Evolutionary conservation across 306 rosid species (phyloP).

Genomic region (Citrullus mucosospermus): DNA sequence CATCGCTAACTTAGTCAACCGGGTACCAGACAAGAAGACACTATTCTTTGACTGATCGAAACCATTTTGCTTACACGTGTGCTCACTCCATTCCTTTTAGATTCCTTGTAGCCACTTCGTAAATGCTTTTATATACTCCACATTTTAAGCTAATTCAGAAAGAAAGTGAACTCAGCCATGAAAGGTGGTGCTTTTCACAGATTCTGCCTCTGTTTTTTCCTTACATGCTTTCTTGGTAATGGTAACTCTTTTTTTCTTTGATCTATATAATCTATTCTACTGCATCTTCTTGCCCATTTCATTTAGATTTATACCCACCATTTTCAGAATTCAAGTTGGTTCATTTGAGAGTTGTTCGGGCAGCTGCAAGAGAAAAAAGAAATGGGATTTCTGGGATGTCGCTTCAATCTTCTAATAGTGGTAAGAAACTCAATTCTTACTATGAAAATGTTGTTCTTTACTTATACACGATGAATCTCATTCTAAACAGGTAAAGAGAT

Average conservation of each 20-base stretch:
- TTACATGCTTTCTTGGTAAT: constrained; percentile 3
- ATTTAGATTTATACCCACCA: background rate
- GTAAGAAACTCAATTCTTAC: constrained; percentile 4
- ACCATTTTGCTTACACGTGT: background rate
- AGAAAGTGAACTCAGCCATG: background rate
- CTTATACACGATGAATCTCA: background rate
- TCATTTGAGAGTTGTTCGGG: background rate
- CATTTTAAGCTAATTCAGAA: background rate
- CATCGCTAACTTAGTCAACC: background rate
- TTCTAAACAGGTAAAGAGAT: background rate
- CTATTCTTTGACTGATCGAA: background rate
- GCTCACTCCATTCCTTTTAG: background rate
- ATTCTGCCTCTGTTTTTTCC: background rate
- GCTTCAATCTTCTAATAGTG: constrained; percentile 18
- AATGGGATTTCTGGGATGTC: constrained; percentile 18
- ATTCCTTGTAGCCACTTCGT: background rate
- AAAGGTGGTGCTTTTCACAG: background rate
- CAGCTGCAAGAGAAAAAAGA: constrained; percentile 14
- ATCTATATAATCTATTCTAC: background rate
- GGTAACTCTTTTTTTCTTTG: background rate
- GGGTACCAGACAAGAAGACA: background rate
- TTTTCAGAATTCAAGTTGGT: background rate
- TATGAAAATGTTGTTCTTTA: background rate
- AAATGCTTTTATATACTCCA: background rate
- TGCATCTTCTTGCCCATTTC: background rate